Base-by-base conservation (phyloP, 169 alveolate species). In the Toxoplasma gondii region DNA sequence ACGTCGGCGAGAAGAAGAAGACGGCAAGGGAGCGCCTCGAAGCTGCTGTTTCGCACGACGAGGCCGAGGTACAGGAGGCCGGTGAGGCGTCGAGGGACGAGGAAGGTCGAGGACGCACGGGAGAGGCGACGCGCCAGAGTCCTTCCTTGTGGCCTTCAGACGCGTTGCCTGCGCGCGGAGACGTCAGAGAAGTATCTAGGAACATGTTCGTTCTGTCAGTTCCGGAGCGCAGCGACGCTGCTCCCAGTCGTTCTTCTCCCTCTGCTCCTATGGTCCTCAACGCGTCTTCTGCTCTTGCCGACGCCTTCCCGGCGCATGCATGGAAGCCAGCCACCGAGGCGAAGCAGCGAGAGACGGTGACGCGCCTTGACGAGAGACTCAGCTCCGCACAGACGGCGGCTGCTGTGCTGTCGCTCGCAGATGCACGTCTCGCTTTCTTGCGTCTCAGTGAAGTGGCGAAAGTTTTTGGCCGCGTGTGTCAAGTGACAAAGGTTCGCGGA, bases 401-500 rank as follows among this genome's bases (percentile, higher is more conserved):
- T 7, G 86, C 39, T 29, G 29, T 78, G 12, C 86, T 78, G 39
- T n/a, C 86, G 9, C 10, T n/a, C 24, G 86, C n/a, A 16, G 86
- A 78, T n/a, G 44, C 44, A n/a, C 9, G 44, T n/a, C 39, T 78
- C 1, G 45, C 45, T 38, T 24, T 22, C 41, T 36, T 82, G 4
- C 41, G 54, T 1, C 90, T 82, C 22, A 64, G 31, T n/a, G 69
- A 36, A 36, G 12, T 82, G 39, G 90, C 41, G 69, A 27, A 41
- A 31, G 16, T 82, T 0, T 82, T 82, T 31, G 24, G 19, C 90
- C 69, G 67, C 31, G 10, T 43, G 36, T 29, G 44, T 2, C 38
- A 43, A 39, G 39, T 82, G 90, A 82, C 90, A 12, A 38, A 31
- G 24, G 67, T 82, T 22, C 90, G 64, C 90, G 90, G 90, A 9